Evolutionary conservation across 2,329 filamentous ascomycete species (phyloP).

Genomic region (Tolypocladium guangdongense): DNA sequence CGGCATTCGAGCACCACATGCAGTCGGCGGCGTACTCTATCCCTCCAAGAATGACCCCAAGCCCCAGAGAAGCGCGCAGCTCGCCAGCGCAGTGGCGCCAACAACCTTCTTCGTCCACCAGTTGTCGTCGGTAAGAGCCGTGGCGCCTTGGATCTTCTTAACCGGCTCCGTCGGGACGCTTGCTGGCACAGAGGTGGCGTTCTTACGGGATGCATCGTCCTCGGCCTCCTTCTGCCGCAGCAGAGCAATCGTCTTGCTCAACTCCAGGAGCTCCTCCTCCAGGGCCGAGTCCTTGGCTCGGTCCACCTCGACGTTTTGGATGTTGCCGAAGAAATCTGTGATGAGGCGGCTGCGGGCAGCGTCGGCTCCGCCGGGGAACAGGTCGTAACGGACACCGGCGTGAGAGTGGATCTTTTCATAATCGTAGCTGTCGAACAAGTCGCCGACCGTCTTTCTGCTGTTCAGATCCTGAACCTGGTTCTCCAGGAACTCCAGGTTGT

Average conservation of each 20-base stretch:
- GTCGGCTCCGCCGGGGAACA: slow-evolving; percentile 78
- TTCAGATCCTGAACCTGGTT: slow-evolving; percentile 75
- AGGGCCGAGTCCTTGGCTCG: slow-evolving; percentile 44
- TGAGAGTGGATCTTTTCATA: slow-evolving; percentile 89
- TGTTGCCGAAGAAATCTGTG: slow-evolving; percentile 97
- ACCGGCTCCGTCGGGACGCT: slow-evolving; percentile 15
- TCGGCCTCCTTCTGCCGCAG: slow-evolving; percentile 38
- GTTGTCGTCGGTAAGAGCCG: slow-evolving; percentile 52
- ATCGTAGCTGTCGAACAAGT: slow-evolving; percentile 94
- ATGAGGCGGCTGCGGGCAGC: slow-evolving; percentile 70
- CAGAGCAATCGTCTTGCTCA: slow-evolving; percentile 56
- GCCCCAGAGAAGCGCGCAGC: slow-evolving; percentile 49
- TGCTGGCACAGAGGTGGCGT: slow-evolving; percentile 15
- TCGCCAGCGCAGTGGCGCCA: slow-evolving; percentile 51
- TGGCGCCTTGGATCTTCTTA: slow-evolving; percentile 29
- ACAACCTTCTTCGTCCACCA: slow-evolving; percentile 57
- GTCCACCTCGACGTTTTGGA: slow-evolving; percentile 91
- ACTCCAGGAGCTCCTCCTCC: slow-evolving; percentile 65
- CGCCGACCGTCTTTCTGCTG: slow-evolving; percentile 81
- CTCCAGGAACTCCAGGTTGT: slow-evolving; percentile 94
- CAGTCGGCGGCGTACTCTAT: not conserved
- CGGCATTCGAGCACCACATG: too few relatives aligned
- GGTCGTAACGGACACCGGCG: slow-evolving; percentile 84
- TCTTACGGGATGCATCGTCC: slow-evolving; percentile 22
- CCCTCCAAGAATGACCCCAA: slow-evolving; percentile 41